A percentile compares a stretch with the other conserved stretches of the same genome.
Evolutionary conservation across 495 filamentous ascomycete species (phyloP).

Genomic region (Talaromyces liani): DNA sequence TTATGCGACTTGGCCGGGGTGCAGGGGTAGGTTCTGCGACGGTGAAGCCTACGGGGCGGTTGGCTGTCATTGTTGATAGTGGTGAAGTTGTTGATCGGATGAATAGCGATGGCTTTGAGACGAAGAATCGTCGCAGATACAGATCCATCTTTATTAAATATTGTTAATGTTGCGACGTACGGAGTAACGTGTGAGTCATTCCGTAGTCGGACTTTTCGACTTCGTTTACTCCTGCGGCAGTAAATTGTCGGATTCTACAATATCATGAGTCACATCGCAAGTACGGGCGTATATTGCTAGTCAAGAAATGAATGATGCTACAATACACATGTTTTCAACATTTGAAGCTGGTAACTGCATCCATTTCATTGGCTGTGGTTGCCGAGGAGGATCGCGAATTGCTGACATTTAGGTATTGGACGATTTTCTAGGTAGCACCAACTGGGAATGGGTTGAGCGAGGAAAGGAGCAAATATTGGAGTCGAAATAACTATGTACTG

Average conservation of each 20-base stretch:
- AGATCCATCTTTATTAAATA: background rate
- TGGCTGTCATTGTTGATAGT: background rate
- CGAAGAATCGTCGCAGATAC: background rate
- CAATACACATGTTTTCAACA: too few relatives aligned
- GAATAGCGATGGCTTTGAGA: background rate
- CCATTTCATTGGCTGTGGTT: background rate
- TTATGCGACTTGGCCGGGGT: constrained; percentile 3
- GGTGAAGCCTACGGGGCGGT: background rate
- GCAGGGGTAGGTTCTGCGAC: constrained; percentile 5
- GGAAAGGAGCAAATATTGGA: too few relatives aligned
- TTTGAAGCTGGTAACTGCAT: too few relatives aligned
- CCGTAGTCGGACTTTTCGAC: background rate
- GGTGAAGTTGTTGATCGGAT: background rate
- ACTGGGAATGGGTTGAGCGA: too few relatives aligned
- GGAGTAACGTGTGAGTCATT: background rate
- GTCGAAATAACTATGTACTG: too few relatives aligned
- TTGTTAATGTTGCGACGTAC: background rate
- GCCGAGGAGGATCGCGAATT: background rate
- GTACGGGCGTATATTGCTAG: too few relatives aligned
- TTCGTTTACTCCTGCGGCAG: background rate
- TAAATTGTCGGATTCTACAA: background rate
- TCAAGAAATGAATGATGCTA: too few relatives aligned
- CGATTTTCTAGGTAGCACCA: too few relatives aligned
- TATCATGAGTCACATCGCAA: background rate
- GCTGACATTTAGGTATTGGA: background rate